Percentiles rank a stretch among this genome's conserved stretches.
Conservation (phyloP, 2,329 filamentous ascomycete species). For the Ploettnerulaceae sp. region DNA sequence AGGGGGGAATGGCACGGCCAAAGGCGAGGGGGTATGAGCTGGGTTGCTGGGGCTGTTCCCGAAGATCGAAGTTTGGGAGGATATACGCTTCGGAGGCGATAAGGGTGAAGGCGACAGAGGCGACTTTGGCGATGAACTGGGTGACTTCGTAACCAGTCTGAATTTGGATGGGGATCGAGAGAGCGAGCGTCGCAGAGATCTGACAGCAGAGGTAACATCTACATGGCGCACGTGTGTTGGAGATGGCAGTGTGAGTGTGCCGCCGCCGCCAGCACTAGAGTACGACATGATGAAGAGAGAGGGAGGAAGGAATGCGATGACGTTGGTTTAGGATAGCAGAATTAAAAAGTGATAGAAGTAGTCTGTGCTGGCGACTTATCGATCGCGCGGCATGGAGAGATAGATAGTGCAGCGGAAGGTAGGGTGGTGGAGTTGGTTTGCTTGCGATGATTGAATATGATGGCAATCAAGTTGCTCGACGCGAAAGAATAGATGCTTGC, state of each 20-base stretch:
- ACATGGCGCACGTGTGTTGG: constrained; percentile 79
- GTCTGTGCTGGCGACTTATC: constrained; percentile 17
- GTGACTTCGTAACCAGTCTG: constrained; percentile 49
- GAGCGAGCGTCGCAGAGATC: constrained; percentile 79
- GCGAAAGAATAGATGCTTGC: not conserved
- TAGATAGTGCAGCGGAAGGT: not conserved
- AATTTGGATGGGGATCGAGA: constrained; percentile 95
- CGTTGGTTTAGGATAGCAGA: constrained; percentile 20
- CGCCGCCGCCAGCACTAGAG: constrained; percentile 56
- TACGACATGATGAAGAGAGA: constrained; percentile 48
- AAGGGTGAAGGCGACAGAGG: constrained; percentile 54
- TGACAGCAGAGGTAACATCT: constrained; percentile 75
- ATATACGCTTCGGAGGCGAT: constrained; percentile 41
- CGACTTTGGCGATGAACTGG: constrained; percentile 46
- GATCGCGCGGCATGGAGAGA: constrained; percentile 21
- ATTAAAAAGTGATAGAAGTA: constrained; percentile 6
- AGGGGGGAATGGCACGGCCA: constrained; percentile 61
- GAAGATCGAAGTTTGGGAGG: constrained; percentile 41
- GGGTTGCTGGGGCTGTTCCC: constrained; percentile 27
- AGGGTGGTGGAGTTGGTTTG: not conserved
- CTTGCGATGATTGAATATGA: not conserved
- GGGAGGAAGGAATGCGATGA: constrained; percentile 30
- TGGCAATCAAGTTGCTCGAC: not conserved
- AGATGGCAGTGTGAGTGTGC: constrained; percentile 80
- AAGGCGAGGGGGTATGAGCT: constrained; percentile 44